phyloP scores from a whole-genome alignment of 257 asterid genomes.

The Verbena officinalis region DNA sequence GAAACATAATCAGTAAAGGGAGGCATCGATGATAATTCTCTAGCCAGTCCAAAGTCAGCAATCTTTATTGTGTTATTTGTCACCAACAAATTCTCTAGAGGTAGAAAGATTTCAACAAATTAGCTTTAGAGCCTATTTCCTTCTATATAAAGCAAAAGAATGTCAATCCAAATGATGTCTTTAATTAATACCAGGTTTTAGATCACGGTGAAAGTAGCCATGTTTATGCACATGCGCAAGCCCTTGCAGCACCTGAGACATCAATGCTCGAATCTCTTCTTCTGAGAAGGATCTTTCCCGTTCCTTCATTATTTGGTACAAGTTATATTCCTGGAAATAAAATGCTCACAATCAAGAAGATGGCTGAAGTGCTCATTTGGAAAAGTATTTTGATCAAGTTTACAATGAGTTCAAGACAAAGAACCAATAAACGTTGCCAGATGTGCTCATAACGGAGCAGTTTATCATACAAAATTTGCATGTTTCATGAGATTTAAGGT shows the following conservation, averaged over 20 bases:
- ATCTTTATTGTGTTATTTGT: conserved; percentile 72
- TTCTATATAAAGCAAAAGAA: conserved; percentile 5
- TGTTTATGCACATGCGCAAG: conserved; percentile 82
- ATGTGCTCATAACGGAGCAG: neutral
- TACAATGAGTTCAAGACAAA: conserved; percentile 11
- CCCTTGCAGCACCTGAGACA: conserved; percentile 92
- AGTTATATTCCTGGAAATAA: conserved; percentile 69
- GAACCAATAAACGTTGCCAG: conserved; percentile 4
- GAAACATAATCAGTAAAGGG: conserved; percentile 99
- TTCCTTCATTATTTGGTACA: conserved; percentile 87
- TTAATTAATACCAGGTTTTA: conserved; percentile 82
- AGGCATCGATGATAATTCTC: conserved; percentile 86
- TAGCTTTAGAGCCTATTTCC: conserved; percentile 19
- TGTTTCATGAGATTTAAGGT: neutral
- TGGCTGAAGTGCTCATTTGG: neutral
- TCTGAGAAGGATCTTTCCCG: conserved; percentile 67
- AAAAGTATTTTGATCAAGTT: neutral
- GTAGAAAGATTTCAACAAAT: conserved; percentile 28
- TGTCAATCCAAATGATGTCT: neutral
- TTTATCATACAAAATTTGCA: conserved; percentile 1
- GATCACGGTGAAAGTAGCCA: conserved; percentile 89
- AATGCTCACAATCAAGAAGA: conserved; percentile 19
- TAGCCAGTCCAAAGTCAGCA: conserved; percentile 98
- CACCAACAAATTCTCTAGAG: conserved; percentile 88
- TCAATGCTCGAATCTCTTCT: conserved; percentile 77